Conservation (phyloP, 2,329 filamentous ascomycete species). For the Coleophoma crateriformis region DNA sequence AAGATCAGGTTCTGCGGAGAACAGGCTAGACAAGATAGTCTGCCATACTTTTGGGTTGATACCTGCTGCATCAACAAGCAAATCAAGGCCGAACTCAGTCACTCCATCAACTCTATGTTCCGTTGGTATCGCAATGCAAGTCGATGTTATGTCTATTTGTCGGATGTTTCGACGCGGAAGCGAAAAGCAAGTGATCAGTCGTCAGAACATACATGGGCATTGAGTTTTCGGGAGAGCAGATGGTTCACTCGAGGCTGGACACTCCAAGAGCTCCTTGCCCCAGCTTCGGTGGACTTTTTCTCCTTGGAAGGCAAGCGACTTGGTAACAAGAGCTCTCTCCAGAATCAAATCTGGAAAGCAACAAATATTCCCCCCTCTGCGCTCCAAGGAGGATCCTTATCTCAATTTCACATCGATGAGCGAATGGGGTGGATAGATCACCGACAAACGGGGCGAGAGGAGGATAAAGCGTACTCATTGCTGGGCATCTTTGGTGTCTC, state of each 20-base stretch:
- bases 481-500: conserved; percentile 36
- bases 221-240: not conserved
- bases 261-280: not conserved
- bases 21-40: conserved; percentile 7
- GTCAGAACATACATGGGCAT: not conserved
- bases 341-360: not conserved
- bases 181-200: not conserved
- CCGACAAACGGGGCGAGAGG: conserved; percentile 26
- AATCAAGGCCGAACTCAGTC: not conserved
- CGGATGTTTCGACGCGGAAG: not conserved
- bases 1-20: conserved; percentile 10
- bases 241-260: no score
- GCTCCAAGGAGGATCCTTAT: not conserved
- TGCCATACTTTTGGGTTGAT: not conserved
- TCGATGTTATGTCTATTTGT: not conserved
- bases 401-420: not conserved
- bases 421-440: conserved; percentile 32
- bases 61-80: conserved; percentile 7
- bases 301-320: not conserved
- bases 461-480: conserved; percentile 37
- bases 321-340: not conserved
- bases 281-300: conserved; percentile 2
- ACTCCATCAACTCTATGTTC: not conserved
- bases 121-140: not conserved
- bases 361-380: not conserved